phyloP scores from a whole-genome alignment of 2,329 filamentous ascomycete genomes.

The Penicillium janthinellum region DNA sequence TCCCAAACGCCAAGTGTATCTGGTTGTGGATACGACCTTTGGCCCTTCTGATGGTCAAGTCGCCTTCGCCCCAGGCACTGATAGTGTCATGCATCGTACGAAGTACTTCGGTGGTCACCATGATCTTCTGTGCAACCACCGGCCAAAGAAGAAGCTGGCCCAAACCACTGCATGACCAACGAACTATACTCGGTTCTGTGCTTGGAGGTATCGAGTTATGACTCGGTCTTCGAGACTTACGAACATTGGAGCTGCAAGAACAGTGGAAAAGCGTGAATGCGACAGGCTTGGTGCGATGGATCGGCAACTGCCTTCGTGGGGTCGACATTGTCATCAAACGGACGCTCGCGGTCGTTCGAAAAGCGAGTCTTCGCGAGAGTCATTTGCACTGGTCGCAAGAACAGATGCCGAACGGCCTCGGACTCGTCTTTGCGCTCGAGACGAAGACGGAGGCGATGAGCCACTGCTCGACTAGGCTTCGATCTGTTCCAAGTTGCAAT shows the following conservation, averaged over 20 bases:
- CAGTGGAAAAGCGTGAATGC: constrained; percentile 71
- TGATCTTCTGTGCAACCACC: constrained; percentile 82
- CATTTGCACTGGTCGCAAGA: constrained; percentile 65
- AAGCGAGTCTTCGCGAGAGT: constrained; percentile 76
- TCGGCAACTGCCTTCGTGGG: constrained; percentile 55
- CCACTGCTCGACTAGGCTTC: constrained; percentile 69
- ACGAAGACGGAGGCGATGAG: constrained; percentile 64
- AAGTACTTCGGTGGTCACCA: constrained; percentile 95
- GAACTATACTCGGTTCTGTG: constrained; percentile 72
- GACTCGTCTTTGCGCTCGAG: constrained; percentile 80
- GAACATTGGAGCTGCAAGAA: constrained; percentile 82
- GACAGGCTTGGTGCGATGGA: constrained; percentile 68
- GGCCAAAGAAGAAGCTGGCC: constrained; percentile 55
- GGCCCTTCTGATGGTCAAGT: constrained; percentile 84
- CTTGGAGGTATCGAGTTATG: constrained; percentile 88
- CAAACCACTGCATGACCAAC: constrained; percentile 61
- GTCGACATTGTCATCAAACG: constrained; percentile 47
- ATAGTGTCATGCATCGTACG: constrained; percentile 85
- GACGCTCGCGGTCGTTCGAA: constrained; percentile 64
- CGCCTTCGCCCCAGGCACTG: constrained; percentile 75
- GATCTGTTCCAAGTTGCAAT: constrained; percentile 89
- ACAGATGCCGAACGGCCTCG: constrained; percentile 90
- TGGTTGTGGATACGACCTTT: constrained; percentile 87
- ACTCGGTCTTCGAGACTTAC: constrained; percentile 79
- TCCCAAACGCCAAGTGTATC: constrained; percentile 61